Conservation (phyloP, 768 basidiomycete genomes). For the button mushroom (Agaricus bisporus) region DNA sequence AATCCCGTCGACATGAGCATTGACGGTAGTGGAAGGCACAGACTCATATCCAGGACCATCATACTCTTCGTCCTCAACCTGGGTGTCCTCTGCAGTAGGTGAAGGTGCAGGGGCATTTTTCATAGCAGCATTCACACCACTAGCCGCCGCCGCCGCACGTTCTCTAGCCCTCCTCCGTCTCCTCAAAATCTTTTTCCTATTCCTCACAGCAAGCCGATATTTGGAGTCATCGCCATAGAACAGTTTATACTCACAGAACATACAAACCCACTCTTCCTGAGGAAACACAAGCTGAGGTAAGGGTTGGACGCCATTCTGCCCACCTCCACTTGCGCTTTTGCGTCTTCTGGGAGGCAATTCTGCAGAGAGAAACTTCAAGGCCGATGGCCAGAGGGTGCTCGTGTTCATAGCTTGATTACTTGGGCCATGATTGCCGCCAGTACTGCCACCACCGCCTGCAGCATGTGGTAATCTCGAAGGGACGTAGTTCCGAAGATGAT, state of each 20-base stretch:
- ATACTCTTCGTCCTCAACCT: slow-evolving; percentile 18
- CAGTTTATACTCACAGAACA: slow-evolving; percentile 87
- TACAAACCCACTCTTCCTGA: slow-evolving; percentile 89
- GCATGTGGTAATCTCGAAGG: slow-evolving; percentile 71
- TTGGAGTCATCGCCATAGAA: slow-evolving; percentile 81
- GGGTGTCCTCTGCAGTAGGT: slow-evolving; percentile 15
- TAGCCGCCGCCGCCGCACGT: slow-evolving; percentile 47
- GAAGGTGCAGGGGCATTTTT: neutral
- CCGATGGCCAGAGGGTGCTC: slow-evolving; percentile 52
- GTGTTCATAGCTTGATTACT: slow-evolving; percentile 28
- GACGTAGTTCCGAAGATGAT: slow-evolving; percentile 92
- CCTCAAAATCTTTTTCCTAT: slow-evolving; percentile 72
- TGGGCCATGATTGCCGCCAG: slow-evolving; percentile 15
- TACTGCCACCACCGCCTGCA: slow-evolving; percentile 14
- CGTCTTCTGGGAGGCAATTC: slow-evolving; percentile 48
- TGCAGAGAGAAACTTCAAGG: slow-evolving; percentile 63
- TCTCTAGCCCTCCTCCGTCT: slow-evolving; percentile 68
- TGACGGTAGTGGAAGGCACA: slow-evolving; percentile 18
- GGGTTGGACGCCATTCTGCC: slow-evolving; percentile 6
- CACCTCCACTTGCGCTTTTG: slow-evolving; percentile 10
- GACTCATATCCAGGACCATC: slow-evolving; percentile 19
- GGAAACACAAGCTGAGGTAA: slow-evolving; percentile 40
- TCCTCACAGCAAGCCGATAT: slow-evolving; percentile 60
- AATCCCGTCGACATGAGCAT: slow-evolving; percentile 17
- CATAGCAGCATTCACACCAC: slow-evolving; percentile 25